phyloP scores from a whole-genome alignment of 495 filamentous ascomycete species.

The Annulohypoxylon stygium region DNA sequence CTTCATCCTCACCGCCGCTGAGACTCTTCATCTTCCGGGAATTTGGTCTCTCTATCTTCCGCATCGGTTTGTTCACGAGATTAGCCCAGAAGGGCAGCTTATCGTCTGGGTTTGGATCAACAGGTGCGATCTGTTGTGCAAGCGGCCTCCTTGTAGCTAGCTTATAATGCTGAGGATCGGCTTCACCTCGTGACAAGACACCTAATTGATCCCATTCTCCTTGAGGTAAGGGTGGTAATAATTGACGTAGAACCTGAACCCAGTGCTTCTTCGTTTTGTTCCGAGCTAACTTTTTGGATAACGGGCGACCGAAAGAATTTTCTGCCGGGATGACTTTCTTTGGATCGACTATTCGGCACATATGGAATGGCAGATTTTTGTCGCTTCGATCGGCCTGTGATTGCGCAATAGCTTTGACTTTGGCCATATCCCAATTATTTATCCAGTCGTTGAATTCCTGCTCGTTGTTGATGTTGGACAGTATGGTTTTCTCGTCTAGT shows the following conservation, averaged over 20 bases:
- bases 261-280: constrained; percentile 75
- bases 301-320: constrained; percentile 73
- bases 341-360: constrained; percentile 60
- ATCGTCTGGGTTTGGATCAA: not conserved
- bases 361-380: constrained; percentile 51
- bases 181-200: constrained; percentile 69
- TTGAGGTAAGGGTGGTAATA: constrained; percentile 79
- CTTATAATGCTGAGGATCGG: constrained; percentile 52
- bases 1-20: constrained; percentile 54
- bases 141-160: constrained; percentile 50
- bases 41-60: constrained; percentile 41
- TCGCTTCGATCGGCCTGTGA: constrained; percentile 48
- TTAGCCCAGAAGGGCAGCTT: constrained; percentile 27
- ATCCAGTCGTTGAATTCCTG: constrained; percentile 54
- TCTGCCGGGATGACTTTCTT: constrained; percentile 64
- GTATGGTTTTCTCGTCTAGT: constrained; percentile 40
- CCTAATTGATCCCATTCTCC: constrained; percentile 74
- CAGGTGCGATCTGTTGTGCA: constrained; percentile 41
- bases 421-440: constrained; percentile 58
- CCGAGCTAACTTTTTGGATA: constrained; percentile 63
- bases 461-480: not conserved
- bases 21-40: constrained; percentile 51
- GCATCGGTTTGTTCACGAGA: constrained; percentile 45
- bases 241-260: constrained; percentile 61
- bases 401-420: constrained; percentile 50